Percentiles rank a stretch among this genome's conserved stretches.
These are phyloP conservation scores for Ceratonia siliqua DNA, from an alignment of 306 rosid genomes.

Conservation along the genomic window DNA sequence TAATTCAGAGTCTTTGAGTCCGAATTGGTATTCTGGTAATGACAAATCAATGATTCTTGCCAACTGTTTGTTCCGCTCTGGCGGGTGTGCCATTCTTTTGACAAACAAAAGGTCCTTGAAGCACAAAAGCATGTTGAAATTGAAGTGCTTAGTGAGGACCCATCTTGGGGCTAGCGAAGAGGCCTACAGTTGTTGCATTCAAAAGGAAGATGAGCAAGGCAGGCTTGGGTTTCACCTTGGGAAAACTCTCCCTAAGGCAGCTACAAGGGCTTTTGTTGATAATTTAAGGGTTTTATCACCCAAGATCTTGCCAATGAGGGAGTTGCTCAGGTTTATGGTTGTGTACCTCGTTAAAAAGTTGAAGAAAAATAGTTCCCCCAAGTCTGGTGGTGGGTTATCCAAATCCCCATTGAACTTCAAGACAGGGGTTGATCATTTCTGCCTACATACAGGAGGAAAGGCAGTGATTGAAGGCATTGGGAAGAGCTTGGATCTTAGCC, in stretches of 20 bases:
- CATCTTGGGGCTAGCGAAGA: slow-evolving; percentile 87
- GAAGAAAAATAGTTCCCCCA: neutral
- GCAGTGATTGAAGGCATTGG: slow-evolving; percentile 93
- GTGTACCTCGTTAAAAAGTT: slow-evolving; percentile 39
- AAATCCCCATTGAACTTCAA: slow-evolving; percentile 58
- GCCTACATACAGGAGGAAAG: slow-evolving; percentile 87
- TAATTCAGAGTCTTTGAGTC: slow-evolving; percentile 78
- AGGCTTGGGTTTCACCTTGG: slow-evolving; percentile 59
- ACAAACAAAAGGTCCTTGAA: slow-evolving; percentile 62
- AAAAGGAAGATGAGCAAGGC: slow-evolving; percentile 72
- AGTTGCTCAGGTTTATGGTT: slow-evolving; percentile 54
- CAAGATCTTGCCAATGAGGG: slow-evolving; percentile 68
- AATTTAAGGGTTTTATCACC: slow-evolving; percentile 70
- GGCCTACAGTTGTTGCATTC: slow-evolving; percentile 66
- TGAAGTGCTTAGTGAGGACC: slow-evolving; percentile 68
- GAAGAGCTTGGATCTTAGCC: slow-evolving; percentile 52
- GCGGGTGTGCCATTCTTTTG: slow-evolving; percentile 69
- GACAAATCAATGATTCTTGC: slow-evolving; percentile 78
- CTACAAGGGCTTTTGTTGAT: slow-evolving; percentile 80
- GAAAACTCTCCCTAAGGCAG: slow-evolving; percentile 79
- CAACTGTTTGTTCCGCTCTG: slow-evolving; percentile 71
- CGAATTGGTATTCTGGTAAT: slow-evolving; percentile 86
- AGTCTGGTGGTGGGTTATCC: neutral
- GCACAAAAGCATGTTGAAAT: slow-evolving; percentile 44
- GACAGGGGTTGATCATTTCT: slow-evolving; percentile 79